phyloP scores from a whole-genome alignment of 192 early-diverging fungal species.

The Glomus cerebriforme region DNA sequence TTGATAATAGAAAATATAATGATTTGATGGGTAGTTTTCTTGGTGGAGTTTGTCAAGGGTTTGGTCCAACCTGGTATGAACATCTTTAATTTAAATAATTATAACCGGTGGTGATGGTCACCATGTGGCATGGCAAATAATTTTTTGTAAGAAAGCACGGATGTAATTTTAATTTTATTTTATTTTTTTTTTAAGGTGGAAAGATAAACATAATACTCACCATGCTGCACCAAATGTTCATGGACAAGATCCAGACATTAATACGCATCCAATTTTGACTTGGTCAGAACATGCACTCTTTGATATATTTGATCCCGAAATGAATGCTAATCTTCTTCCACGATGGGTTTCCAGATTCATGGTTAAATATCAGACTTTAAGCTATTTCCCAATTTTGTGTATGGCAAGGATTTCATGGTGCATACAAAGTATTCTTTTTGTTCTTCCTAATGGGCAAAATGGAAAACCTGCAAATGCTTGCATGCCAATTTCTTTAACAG shows the following conservation, averaged over 20 bases:
- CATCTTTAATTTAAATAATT: too few relatives aligned
- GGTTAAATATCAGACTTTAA: constrained; percentile 59
- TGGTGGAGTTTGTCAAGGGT: constrained; percentile 77
- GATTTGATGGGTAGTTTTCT: constrained; percentile 67
- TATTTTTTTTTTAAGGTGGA: constrained; percentile 59
- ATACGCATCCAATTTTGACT: constrained; percentile 77
- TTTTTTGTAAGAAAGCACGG: too few relatives aligned
- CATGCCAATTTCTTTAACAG: constrained; percentile 47
- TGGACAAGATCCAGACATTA: constrained; percentile 80
- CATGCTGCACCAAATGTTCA: constrained; percentile 81
- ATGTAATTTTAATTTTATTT: too few relatives aligned
- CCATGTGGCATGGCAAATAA: too few relatives aligned
- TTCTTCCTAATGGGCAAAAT: constrained; percentile 47
- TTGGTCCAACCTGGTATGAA: constrained; percentile 68
- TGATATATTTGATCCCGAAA: constrained; percentile 50
- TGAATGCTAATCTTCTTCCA: constrained; percentile 46
- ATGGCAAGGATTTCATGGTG: constrained; percentile 81
- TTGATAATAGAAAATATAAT: constrained; percentile 64
- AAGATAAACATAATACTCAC: constrained; percentile 88
- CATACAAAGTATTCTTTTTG: constrained; percentile 61
- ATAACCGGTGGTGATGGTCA: too few relatives aligned
- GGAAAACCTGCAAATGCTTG: constrained; percentile 47
- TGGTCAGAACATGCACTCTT: constrained; percentile 68
- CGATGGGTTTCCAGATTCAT: constrained; percentile 61
- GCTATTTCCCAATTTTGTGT: constrained; percentile 72